Evolutionary conservation across 495 filamentous ascomycete species (phyloP), one percentile per base, ranked within the genome.

Genomic region (Penicillium dipodomyicola): DNA sequence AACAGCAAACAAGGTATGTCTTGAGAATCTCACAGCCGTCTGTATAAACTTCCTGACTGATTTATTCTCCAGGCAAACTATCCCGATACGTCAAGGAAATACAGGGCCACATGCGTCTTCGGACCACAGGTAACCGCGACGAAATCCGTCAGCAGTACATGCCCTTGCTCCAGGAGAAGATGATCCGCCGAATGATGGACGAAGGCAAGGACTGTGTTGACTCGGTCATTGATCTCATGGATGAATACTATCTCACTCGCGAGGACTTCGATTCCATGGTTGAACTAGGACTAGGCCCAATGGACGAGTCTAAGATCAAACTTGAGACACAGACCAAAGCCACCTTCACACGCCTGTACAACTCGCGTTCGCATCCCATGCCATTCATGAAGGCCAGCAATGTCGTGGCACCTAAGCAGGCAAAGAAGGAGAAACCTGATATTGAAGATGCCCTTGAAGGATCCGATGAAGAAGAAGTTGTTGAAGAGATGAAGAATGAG

Each of bases 401-500:
- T 62, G 83, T 95, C 20, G 65, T 85, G 9, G 86, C 89, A 19
- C 88, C 91, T 58, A 87, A 85, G 67, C 78, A 80, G 49, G 71
- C 76, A 52, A 73, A 80, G 49, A 93, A 87, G 73, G 91, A 90
- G 45, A 86, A 86, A 54, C 94, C 94, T 0, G 94, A 99, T 75
- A 81, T 99, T 45, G 94, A 99, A 71, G 94, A 99, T 70, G 93
- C 91, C 22, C 86, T 97, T 42, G 90, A 96, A 35, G 95, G 94
- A 61, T 92, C 90, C 14, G 93, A 96, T 47, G 92, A 82, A 43
- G 86, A 85, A 37, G 77, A 83, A 7, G 73, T 83, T 23, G 80
- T 86, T 32, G 82, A 84, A 30, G 80, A 80, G 10, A 83, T 70
- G 5, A 85, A 82, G 46, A 77, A 82, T 17, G 83, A 83, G 5